A percentile compares a stretch with the other conserved stretches of the same genome.
These are phyloP conservation scores for Dalbergia cultrata DNA, from an alignment of 306 rosid genomes.

Conservation along the genomic window DNA sequence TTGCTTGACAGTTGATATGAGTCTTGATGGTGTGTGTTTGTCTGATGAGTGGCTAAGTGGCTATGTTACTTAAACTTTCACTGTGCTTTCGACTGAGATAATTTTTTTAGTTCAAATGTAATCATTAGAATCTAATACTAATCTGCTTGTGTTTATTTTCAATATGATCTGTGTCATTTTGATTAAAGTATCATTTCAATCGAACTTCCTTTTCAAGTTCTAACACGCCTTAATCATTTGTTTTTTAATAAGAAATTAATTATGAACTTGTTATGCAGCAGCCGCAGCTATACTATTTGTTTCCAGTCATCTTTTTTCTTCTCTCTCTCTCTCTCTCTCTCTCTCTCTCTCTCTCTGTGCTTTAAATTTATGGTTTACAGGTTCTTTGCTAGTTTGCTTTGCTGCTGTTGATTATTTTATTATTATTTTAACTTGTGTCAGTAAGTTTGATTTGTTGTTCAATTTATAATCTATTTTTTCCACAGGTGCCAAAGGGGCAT, in stretches of 20 bases:
- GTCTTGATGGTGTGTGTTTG: conserved; percentile 33
- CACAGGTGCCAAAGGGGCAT: conserved; percentile 93
- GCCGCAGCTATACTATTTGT: background rate
- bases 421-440: conserved; percentile 1
- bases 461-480: conserved; percentile 14
- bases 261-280: background rate
- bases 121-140: background rate
- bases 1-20: background rate
- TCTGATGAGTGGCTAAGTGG: conserved; percentile 15
- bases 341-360: too few relatives aligned
- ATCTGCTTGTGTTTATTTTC: background rate
- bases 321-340: too few relatives aligned
- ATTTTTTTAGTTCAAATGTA: background rate
- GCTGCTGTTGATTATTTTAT: background rate
- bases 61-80: conserved; percentile 14
- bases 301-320: too few relatives aligned
- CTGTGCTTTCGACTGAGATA: conserved; percentile 13
- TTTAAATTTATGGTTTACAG: background rate
- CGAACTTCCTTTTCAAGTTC: conserved; percentile 1
- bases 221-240: background rate
- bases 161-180: background rate
- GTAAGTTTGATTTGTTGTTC: conserved; percentile 26
- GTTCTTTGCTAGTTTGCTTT: conserved; percentile 5
- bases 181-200: conserved; percentile 3
- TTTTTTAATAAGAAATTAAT: background rate